Base-by-base conservation (phyloP, 805 yeast genomes). In the Millerago galiae region DNA sequence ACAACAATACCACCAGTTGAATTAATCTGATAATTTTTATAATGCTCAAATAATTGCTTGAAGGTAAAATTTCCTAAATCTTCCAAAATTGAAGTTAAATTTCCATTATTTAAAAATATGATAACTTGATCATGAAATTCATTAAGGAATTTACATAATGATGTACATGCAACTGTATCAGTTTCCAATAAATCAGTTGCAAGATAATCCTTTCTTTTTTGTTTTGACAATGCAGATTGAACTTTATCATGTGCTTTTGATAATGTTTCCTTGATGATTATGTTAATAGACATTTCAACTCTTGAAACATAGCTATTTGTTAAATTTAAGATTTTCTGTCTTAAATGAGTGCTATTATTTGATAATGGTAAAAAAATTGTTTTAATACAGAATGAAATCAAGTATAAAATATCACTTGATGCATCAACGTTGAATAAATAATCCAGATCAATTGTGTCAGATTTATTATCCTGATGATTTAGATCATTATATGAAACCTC, bases 1-100 rank as follows among this genome's bases (percentile, higher is more conserved):
- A 87, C 74, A 12, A 83, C 77, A 46, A 82, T 71, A 26, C 95
- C 96, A 41, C 97, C 98, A 7, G 80, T 76, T 2, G 88, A 79
- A 52, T 78, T 84, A 49, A 90, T 86, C 33, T 76, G 78, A 58
- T 77, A 85, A 54, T 80, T 83, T 46, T 80, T 79, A 59, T 82
- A 81, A 58, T 90, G 96, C 24, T 71, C 75, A 51, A 87, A 66
- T 37, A 91, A 63, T 35, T 76, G 67, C 24, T 70, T 70, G 51
- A 83, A 71, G 32, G 83, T 67, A 18, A 70, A 71, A 42, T 69
- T 59, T 2, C 95, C 93, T 9, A 84, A 64, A 40, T 73, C 77
- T 9, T 63, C 61, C 35, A 84, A 58, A 16, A 82, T 68, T 15
- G 68, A 66, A 27, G 62, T 65, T 44, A 79, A 59, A 54, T 84